A percentile compares a stretch with the other conserved stretches of the same genome.
These are phyloP conservation scores for Aurifilum marmelostoma DNA, from an alignment of 2,329 filamentous ascomycete genomes.

Conservation along the genomic window DNA sequence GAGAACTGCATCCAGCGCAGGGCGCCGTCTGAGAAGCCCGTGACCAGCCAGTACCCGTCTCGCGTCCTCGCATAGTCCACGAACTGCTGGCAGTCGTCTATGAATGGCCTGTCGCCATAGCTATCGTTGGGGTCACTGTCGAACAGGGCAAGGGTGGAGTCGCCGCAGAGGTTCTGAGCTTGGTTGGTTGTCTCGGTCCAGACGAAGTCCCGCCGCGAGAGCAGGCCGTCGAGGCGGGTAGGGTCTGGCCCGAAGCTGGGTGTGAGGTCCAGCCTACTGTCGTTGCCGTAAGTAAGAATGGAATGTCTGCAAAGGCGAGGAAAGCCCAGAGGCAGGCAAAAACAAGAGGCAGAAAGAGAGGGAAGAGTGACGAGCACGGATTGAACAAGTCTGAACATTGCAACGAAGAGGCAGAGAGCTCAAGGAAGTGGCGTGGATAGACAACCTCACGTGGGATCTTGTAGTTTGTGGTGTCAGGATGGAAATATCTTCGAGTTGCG, in stretches of 20 bases:
- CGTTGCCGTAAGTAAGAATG: constrained; percentile 1
- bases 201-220: constrained; percentile 25
- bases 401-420: neutral
- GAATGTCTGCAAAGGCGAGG: neutral
- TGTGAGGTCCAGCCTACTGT: neutral
- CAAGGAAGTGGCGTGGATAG: neutral
- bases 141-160: constrained; percentile 10
- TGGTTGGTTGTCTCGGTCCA: constrained; percentile 17
- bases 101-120: constrained; percentile 1
- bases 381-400: neutral
- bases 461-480: neutral
- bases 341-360: constrained; percentile 7
- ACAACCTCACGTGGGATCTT: neutral
- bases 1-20: constrained; percentile 20
- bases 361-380: neutral
- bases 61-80: constrained; percentile 9
- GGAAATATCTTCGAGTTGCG: neutral
- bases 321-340: constrained; percentile 1
- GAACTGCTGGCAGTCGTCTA: constrained; percentile 18
- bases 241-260: constrained; percentile 20
- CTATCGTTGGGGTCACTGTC: neutral
- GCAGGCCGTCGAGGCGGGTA: constrained; percentile 20
- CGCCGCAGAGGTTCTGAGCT: constrained; percentile 22
- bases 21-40: constrained; percentile 9
- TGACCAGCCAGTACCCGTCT: constrained; percentile 26